Conservation (phyloP, 805 yeast species). For the Lipomyces spencermartinsiae region DNA sequence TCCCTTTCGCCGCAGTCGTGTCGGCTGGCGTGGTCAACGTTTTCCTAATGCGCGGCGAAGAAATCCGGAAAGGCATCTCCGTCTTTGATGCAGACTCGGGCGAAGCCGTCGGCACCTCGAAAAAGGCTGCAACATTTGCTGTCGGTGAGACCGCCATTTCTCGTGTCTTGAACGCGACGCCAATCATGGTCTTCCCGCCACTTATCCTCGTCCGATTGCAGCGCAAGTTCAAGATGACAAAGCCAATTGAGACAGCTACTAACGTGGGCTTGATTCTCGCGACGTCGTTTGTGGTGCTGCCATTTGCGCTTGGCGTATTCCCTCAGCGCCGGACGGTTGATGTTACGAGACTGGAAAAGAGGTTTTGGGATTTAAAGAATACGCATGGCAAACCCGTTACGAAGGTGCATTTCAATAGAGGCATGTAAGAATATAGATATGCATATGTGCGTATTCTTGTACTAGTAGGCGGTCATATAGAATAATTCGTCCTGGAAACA, state of each 20-base stretch:
- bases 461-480: neutral
- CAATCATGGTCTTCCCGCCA: slow-evolving; percentile 97
- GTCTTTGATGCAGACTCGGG: slow-evolving; percentile 49
- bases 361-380: slow-evolving; percentile 67
- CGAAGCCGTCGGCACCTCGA: slow-evolving; percentile 65
- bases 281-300: slow-evolving; percentile 86
- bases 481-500: neutral
- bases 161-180: slow-evolving; percentile 94
- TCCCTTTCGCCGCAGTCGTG: slow-evolving; percentile 98
- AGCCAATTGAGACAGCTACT: slow-evolving; percentile 67
- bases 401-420: slow-evolving; percentile 87
- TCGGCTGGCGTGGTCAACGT: slow-evolving; percentile 96
- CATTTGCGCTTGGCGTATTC: slow-evolving; percentile 94
- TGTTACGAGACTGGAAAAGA: slow-evolving; percentile 65
- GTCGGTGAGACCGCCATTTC: slow-evolving; percentile 97
- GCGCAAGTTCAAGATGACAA: slow-evolving; percentile 70
- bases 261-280: slow-evolving; percentile 84
- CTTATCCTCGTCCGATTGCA: slow-evolving; percentile 80
- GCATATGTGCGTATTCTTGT: neutral
- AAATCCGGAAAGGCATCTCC: slow-evolving; percentile 64
- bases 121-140: slow-evolving; percentile 87
- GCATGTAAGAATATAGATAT: slow-evolving; percentile 60
- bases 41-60: slow-evolving; percentile 96
- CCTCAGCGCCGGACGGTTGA: slow-evolving; percentile 81
- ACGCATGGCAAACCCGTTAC: slow-evolving; percentile 62